These are phyloP conservation scores for Irpex lacteus DNA, from an alignment of 1,284 basidiomycete species.

Conservation along the genomic window DNA sequence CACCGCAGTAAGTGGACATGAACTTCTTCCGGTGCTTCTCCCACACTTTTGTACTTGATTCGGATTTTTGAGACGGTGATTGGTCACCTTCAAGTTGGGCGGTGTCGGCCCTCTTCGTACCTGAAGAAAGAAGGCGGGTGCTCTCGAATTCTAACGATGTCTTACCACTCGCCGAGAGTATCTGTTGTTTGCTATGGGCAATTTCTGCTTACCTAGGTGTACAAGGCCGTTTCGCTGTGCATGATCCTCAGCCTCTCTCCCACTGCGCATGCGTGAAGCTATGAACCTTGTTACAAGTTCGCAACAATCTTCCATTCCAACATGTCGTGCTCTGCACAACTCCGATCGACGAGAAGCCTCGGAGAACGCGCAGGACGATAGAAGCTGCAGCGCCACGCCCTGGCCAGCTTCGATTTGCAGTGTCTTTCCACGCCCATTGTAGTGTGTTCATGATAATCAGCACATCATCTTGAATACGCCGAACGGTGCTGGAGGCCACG, in stretches of 20 bases:
- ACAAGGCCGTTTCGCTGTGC: too few relatives aligned
- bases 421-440: too few relatives aligned
- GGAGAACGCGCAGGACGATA: background rate
- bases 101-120: background rate
- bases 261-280: background rate
- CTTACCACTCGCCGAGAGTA: too few relatives aligned
- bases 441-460: too few relatives aligned
- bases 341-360: background rate
- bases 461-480: too few relatives aligned
- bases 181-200: too few relatives aligned
- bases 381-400: background rate
- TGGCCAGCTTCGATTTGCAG: too few relatives aligned
- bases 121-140: background rate
- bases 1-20: background rate
- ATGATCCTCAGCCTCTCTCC: too few relatives aligned
- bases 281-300: background rate
- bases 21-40: background rate
- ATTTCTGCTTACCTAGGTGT: too few relatives aligned
- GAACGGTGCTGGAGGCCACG: too few relatives aligned
- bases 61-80: background rate
- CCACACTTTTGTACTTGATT: background rate
- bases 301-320: background rate
- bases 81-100: background rate
- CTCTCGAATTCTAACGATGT: too few relatives aligned
- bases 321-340: background rate